Percentiles rank a stretch among this genome's conserved stretches.
Conservation (phyloP, 805 yeast genomes). For the Metschnikowia continentalis region DNA sequence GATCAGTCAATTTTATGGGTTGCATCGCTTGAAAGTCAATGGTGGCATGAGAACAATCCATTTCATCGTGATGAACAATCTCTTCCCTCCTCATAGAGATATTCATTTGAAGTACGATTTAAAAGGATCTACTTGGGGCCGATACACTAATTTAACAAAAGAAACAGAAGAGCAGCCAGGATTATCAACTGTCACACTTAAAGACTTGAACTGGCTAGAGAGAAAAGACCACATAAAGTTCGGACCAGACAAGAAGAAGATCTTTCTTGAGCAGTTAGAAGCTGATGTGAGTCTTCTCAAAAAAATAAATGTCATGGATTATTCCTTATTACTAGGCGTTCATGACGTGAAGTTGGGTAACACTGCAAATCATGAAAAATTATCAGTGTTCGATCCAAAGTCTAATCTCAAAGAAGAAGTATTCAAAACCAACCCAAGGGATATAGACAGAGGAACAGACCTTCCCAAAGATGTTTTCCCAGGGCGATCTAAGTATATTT, state of each 20-base stretch:
- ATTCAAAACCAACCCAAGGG: slow-evolving; percentile 45
- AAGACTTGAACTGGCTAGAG: slow-evolving; percentile 87
- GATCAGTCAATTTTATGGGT: slow-evolving; percentile 92
- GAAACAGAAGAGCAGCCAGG: slow-evolving; percentile 21
- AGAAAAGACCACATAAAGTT: slow-evolving; percentile 58
- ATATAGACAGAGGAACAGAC: slow-evolving; percentile 37
- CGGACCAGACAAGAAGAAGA: slow-evolving; percentile 63
- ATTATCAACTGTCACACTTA: slow-evolving; percentile 50
- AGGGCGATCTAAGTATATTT: slow-evolving; percentile 50
- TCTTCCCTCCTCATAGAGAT: slow-evolving; percentile 90
- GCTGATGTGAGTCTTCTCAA: slow-evolving; percentile 72
- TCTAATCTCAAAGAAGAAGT: slow-evolving; percentile 35
- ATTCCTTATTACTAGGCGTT: slow-evolving; percentile 82
- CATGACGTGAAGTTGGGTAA: slow-evolving; percentile 69
- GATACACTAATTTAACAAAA: slow-evolving; percentile 46
- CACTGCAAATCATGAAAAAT: slow-evolving; percentile 32
- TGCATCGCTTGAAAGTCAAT: slow-evolving; percentile 91
- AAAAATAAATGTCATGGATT: slow-evolving; percentile 87
- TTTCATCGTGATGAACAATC: slow-evolving; percentile 93
- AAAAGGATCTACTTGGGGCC: slow-evolving; percentile 89
- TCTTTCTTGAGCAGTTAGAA: slow-evolving; percentile 64
- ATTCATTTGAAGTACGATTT: slow-evolving; percentile 83
- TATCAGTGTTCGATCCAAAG: slow-evolving; percentile 44
- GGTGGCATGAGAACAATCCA: slow-evolving; percentile 69
- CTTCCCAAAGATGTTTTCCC: slow-evolving; percentile 43